Base-by-base conservation (phyloP, 768 basidiomycete genomes). In the Neoboletus magnificus region DNA sequence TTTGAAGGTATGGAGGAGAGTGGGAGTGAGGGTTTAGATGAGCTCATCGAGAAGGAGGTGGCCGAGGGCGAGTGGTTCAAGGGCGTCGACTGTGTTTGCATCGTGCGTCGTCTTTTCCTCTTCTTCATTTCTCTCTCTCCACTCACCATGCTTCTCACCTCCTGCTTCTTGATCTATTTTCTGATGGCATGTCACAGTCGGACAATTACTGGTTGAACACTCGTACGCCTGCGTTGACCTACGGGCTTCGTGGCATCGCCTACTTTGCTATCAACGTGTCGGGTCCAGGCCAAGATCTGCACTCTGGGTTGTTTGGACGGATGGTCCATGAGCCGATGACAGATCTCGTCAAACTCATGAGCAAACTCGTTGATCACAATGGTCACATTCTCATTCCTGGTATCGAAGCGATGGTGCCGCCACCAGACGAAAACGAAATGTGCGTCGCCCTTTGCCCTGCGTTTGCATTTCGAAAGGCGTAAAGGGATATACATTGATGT, bases 1-100 rank as follows among this genome's bases (percentile, higher is more conserved):
- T 94, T 98, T 63, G 96, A 98, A 70, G 95, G 91, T 5, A 98
- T 97, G 95, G 96, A 98, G 71, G 96, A 98, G 76, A 87, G 81
- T 58, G 95, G 94, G 6, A 91, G 88, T 40, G 90, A 91, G 62
- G 93, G 94, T 2, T 79, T 98, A 13, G 94, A 97, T 63, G 89
- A 91, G 33, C 82, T 96, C 42, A 91, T 98, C 58, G 72, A 78
- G 56, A 76, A 77, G 46, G 94, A 97, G 76, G 82, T 84, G 12
- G 76, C 81, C 40, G 78, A 81, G 44, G 87, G 86, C 36, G 74
- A 76, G 23, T 97, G 86, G 81, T 95, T 97, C 72, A 80, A 87
- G 37, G 91, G 87, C 7, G 87, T 93, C 23, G 93, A 97, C 63
- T 91, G 88, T 62, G 89, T 95, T 52, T 98, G 96, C 79, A 98